Conservation (phyloP, 352 stramenopile genomes). For the Albugo laibachii region DNA sequence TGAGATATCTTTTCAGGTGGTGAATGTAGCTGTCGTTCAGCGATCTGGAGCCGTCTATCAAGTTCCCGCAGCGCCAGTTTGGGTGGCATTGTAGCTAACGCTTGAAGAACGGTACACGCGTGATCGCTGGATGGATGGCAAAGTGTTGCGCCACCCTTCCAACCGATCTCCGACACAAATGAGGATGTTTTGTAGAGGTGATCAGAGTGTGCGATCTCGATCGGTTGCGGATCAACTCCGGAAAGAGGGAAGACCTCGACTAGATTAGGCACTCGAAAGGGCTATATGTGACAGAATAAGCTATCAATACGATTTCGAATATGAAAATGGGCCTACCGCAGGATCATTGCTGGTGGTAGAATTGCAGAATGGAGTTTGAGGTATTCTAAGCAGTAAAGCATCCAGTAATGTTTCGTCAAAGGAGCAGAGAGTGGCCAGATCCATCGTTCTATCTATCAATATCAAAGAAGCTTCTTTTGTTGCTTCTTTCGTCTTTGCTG, state of each 20-base stretch:
- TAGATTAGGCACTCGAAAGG: constrained; percentile 14
- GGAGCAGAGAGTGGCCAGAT: constrained; percentile 36
- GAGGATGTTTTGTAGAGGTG: constrained; percentile 13
- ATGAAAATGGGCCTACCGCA: neutral
- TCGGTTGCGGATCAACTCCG: constrained; percentile 28
- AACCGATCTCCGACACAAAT: constrained; percentile 40
- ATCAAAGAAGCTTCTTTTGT: constrained; percentile 24
- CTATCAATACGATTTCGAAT: neutral
- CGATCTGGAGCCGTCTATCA: constrained; percentile 35
- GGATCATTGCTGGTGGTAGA: neutral
- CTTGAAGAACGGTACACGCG: constrained; percentile 35
- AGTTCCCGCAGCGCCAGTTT: constrained; percentile 52
- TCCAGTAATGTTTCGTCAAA: constrained; percentile 52
- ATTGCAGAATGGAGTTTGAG: constrained; percentile 15
- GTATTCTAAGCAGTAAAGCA: constrained; percentile 35
- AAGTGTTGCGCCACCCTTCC: constrained; percentile 42
- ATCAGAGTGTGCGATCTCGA: constrained; percentile 4
- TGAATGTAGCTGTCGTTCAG: constrained; percentile 34
- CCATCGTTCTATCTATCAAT: constrained; percentile 42
- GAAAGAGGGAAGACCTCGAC: constrained; percentile 52
- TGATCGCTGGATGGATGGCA: constrained; percentile 26
- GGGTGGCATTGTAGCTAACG: constrained; percentile 30
- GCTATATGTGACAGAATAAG: neutral
- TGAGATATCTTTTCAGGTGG: constrained; percentile 16
- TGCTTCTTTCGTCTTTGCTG: constrained; percentile 24